A percentile compares a stretch with the other conserved stretches of the same genome.
phyloP scores from a whole-genome alignment of 2,329 filamentous ascomycete genomes.

The Sphaerulina populicola region DNA sequence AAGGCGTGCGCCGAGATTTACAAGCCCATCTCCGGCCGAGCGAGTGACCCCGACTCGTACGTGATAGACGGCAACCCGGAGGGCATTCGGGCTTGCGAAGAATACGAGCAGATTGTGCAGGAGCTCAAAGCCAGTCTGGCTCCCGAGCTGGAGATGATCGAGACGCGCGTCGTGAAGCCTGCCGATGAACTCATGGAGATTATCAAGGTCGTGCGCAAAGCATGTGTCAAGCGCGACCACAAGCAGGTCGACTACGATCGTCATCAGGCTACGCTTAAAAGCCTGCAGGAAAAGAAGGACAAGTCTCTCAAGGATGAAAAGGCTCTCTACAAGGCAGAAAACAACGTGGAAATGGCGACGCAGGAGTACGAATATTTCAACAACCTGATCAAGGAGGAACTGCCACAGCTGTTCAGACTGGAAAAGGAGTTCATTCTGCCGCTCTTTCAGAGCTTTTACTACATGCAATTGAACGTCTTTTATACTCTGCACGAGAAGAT shows the following conservation, averaged over 20 bases:
- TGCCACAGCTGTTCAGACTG: slow-evolving; percentile 81
- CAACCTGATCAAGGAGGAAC: slow-evolving; percentile 87
- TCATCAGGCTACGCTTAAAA: slow-evolving; percentile 74
- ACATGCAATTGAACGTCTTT: slow-evolving; percentile 99
- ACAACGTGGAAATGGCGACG: slow-evolving; percentile 79
- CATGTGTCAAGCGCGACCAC: slow-evolving; percentile 81
- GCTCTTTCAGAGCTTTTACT: slow-evolving; percentile 98
- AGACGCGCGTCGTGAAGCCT: slow-evolving; percentile 79
- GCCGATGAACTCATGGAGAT: slow-evolving; percentile 90
- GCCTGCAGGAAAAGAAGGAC: slow-evolving; percentile 95
- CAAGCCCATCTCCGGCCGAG: slow-evolving; percentile 91
- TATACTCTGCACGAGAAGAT: slow-evolving; percentile 97
- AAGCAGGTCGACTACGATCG: slow-evolving; percentile 96
- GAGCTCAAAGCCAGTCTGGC: slow-evolving; percentile 81
- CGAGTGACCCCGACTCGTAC: slow-evolving; percentile 83
- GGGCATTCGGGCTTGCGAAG: slow-evolving; percentile 89
- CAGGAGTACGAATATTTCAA: slow-evolving; percentile 99
- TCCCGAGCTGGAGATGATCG: slow-evolving; percentile 96
- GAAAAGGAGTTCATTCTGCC: slow-evolving; percentile 94
- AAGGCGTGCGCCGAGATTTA: slow-evolving; percentile 94
- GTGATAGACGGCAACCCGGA: slow-evolving; percentile 79
- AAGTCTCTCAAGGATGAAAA: slow-evolving; percentile 95
- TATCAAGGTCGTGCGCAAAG: slow-evolving; percentile 90
- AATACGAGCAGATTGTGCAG: slow-evolving; percentile 85
- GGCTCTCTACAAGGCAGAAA: slow-evolving; percentile 90